Evolutionary conservation across 1,284 basidiomycete genomes (phyloP), one percentile per base, ranked within the genome.

Genomic region (Cutaneotrichosporon cavernicola): DNA sequence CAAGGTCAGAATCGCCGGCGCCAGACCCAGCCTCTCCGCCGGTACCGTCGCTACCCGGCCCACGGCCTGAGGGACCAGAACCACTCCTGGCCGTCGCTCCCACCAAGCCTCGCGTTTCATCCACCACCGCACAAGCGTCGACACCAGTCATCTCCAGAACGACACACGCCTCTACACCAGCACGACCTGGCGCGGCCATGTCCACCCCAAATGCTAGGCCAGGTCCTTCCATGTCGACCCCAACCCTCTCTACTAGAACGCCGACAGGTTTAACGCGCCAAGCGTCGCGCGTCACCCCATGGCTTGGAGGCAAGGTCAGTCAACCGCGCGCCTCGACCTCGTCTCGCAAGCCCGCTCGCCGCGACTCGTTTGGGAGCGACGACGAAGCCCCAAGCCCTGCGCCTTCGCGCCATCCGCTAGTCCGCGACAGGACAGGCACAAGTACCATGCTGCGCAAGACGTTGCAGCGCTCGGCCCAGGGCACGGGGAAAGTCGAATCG

Each of bases 381-480:
- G 63, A 65, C 8, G 60, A 60, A 11, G 14, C 13, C 6, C 55
- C 53, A 4, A 51, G 30, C 13, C 38, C 56, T 2, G 22, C 7
- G 0, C 21, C 60, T 13, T 46, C 21, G 38, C 21, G 18, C 53
- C 64, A 64, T n/a, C 70, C 68, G 7, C 65, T 76, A 1, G 65
- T 76, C 10, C 67, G 75, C 13, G 73, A 76, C 64, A 60, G 75
- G 31, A 60, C 61, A 0, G 70, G 70, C 14, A 66, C 62, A 14
- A 32, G 38, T 36, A 46, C 18, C 14, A 43, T 43, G 40, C 58
- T 67, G 1, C 60, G 61, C 21, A 49, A 55, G 0, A 58, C 58
- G 0, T 61, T 67, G 14, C 38, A 60, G 30, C 60, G 63, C 2
- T 38, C 13, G 14, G 7, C 30, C 6, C 26, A 55, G 18, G 50